A percentile compares a stretch with the other conserved stretches of the same genome.
Evolutionary conservation across 2,329 filamentous ascomycete genomes (phyloP).

Genomic region (Ophiostoma ips): DNA sequence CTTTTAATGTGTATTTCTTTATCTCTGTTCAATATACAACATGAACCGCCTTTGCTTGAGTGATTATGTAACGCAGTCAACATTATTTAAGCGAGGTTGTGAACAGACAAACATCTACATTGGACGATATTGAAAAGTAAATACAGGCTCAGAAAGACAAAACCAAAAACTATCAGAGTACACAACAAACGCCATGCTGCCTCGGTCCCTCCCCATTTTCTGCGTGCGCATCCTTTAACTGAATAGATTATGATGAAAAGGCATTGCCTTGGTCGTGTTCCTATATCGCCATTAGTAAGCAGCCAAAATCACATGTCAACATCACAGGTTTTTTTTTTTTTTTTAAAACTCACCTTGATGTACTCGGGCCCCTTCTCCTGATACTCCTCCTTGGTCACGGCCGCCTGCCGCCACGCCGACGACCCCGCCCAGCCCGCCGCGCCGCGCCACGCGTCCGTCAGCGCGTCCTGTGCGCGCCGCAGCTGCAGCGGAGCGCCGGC

Average conservation of each 20-base stretch:
- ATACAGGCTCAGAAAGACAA: no score
- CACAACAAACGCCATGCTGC: no score
- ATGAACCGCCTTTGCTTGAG: no score
- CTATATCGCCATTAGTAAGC: constrained; percentile 23
- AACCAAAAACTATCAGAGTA: no score
- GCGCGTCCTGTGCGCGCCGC: constrained; percentile 58
- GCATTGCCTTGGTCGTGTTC: constrained; percentile 53
- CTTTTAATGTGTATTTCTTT: neutral
- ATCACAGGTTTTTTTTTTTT: no score
- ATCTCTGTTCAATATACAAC: neutral
- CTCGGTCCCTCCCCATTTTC: no score
- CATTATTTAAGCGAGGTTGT: no score
- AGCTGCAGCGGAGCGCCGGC: constrained; percentile 53
- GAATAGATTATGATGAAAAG: constrained; percentile 22
- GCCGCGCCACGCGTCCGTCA: constrained; percentile 86
- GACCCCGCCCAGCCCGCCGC: constrained; percentile 71
- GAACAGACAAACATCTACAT: no score
- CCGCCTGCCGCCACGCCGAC: constrained; percentile 44
- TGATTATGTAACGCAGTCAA: no score
- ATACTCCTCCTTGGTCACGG: constrained; percentile 71
- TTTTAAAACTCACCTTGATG: constrained; percentile 67
- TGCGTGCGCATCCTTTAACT: no score
- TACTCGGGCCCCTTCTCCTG: constrained; percentile 87
- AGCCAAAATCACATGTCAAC: neutral
- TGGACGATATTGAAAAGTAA: no score